Conservation (phyloP, 768 basidiomycete species). For the Collybia nuda region DNA sequence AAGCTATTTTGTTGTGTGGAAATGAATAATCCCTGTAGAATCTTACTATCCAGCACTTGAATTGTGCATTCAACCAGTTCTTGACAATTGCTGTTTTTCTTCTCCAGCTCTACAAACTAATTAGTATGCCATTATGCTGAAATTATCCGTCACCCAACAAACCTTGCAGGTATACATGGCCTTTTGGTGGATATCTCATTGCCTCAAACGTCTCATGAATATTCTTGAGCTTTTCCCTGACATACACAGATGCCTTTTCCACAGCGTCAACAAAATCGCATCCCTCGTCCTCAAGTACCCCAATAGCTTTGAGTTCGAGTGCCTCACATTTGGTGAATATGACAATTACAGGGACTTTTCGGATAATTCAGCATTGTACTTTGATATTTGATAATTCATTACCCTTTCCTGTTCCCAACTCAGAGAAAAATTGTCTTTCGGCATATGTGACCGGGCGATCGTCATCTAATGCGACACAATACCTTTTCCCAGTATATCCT, state of each 20-base stretch:
- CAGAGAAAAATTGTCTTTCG: conserved; percentile 30
- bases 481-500: conserved; percentile 25
- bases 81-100: too few relatives aligned
- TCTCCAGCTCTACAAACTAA: too few relatives aligned
- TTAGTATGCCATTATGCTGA: too few relatives aligned
- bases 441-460: conserved; percentile 21
- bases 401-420: conserved; percentile 22
- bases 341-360: conserved; percentile 34
- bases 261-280: conserved; percentile 12
- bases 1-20: too few relatives aligned
- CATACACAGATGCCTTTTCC: conserved; percentile 5
- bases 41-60: too few relatives aligned
- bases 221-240: too few relatives aligned
- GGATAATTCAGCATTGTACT: background rate
- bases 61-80: too few relatives aligned
- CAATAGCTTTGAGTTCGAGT: conserved; percentile 2
- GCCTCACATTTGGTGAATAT: conserved; percentile 39
- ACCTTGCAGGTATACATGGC: conserved; percentile 11
- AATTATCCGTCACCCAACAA: background rate
- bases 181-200: conserved; percentile 12
- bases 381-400: background rate
- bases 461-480: conserved; percentile 30
- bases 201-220: background rate
- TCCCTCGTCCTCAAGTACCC: conserved; percentile 8
- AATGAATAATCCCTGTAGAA: too few relatives aligned